Evolutionary conservation across 169 alveolate species (phyloP).

Genomic region (Cryptosporidium xiaoi): DNA sequence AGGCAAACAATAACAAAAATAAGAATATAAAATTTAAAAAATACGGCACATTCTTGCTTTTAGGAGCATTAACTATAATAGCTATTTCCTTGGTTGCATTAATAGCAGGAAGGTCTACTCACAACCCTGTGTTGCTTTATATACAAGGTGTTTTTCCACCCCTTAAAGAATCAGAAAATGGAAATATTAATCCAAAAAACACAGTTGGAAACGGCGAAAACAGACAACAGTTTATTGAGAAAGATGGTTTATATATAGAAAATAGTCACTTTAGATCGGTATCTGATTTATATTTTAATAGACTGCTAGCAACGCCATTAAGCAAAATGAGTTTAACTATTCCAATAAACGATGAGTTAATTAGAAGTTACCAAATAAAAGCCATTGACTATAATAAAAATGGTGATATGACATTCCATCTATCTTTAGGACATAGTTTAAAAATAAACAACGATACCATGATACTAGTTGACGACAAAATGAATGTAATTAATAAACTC

Average conservation of each 20-base stretch:
- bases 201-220: neutral
- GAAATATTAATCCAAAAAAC: neutral
- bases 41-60: too few relatives aligned
- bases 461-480: slow-evolving; percentile 8
- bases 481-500: slow-evolving; percentile 26
- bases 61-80: neutral
- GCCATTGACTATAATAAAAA: slow-evolving; percentile 32
- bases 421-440: slow-evolving; percentile 35
- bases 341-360: slow-evolving; percentile 27
- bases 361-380: slow-evolving; percentile 62
- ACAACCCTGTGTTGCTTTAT: slow-evolving; percentile 22
- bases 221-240: neutral
- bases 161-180: slow-evolving; percentile 4
- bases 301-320: slow-evolving; percentile 39
- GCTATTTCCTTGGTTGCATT: slow-evolving; percentile 13
- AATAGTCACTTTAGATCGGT: slow-evolving; percentile 9
- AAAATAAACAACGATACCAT: slow-evolving; percentile 42
- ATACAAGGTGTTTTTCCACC: slow-evolving; percentile 33
- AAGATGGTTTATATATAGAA: neutral
- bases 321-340: slow-evolving; percentile 48
- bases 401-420: slow-evolving; percentile 35
- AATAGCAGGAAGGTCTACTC: neutral
- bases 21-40: neutral
- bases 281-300: slow-evolving; percentile 29
- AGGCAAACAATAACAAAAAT: neutral